A percentile compares a stretch with the other conserved stretches of the same genome.
Evolutionary conservation across 768 basidiomycete species (phyloP).

Genomic region (Podaxis sp.): DNA sequence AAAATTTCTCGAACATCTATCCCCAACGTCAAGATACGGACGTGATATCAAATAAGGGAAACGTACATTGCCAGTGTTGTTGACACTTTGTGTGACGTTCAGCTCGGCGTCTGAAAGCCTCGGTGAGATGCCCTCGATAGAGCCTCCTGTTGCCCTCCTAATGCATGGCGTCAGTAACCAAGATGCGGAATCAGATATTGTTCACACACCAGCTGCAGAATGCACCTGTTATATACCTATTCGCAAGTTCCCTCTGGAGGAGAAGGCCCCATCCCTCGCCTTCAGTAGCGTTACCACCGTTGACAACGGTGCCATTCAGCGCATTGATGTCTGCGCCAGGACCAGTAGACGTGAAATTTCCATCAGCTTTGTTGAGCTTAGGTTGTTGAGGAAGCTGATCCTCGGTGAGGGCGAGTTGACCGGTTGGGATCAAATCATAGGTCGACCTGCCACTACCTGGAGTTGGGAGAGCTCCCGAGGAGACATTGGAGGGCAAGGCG

Average conservation of each 20-base stretch:
- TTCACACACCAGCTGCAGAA: conserved; percentile 81
- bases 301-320: conserved; percentile 49
- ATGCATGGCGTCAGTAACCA: conserved; percentile 2
- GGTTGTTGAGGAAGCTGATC: conserved; percentile 67
- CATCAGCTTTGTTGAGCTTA: conserved; percentile 17
- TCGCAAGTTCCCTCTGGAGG: conserved; percentile 71
- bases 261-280: conserved; percentile 64
- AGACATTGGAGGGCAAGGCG: conserved; percentile 68
- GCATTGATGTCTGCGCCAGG: conserved; percentile 57
- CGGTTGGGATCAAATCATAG: conserved; percentile 65
- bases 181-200: neutral
- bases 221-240: conserved; percentile 77
- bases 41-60: neutral
- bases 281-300: conserved; percentile 57
- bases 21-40: neutral
- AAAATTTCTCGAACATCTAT: conserved; percentile 91
- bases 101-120: conserved; percentile 67
- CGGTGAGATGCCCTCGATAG: conserved; percentile 64
- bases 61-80: conserved; percentile 72
- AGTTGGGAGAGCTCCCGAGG: conserved; percentile 48
- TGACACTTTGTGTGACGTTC: conserved; percentile 60
- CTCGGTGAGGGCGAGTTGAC: conserved; percentile 81
- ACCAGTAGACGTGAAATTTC: conserved; percentile 49
- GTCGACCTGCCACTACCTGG: conserved; percentile 48
- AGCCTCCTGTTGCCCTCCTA: conserved; percentile 87